Evolutionary conservation across 768 basidiomycete genomes (phyloP), one percentile per base, ranked within the genome.

Genomic region (Russula olivacea): DNA sequence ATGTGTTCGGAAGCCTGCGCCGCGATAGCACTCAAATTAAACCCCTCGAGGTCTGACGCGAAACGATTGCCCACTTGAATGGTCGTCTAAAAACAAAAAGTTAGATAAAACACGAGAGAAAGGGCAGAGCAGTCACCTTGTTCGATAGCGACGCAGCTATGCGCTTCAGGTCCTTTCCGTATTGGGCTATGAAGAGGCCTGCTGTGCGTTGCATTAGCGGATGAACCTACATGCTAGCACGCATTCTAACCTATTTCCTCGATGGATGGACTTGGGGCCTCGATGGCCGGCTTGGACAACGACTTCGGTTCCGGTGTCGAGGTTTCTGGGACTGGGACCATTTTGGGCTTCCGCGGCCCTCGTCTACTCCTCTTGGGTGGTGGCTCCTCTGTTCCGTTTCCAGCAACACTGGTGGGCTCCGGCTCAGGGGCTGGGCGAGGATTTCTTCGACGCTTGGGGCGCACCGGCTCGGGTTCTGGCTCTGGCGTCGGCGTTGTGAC

Each of bases 401-500:
- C 34, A 34, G 11, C 36, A 36, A 36, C 36, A 36, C 36, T 36
- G 6, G 12, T 59, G 14, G 40, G 41, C 32, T 64, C 63, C 11
- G 40, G 47, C 59, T 64, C 63, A 28, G 58, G 74, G 38, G 70
- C 74, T 2, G 59, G 65, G n/a, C 73, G 74, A 65, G 70, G 74
- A 54, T 74, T 75, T 50, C 70, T 73, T 45, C 63, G 58, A 62
- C 56, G 10, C 66, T 56, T 70, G 69, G 69, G 68, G 69, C 65
- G 68, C 72, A 61, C 72, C 70, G 60, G 47, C 48, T 74, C 72
- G 5, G 70, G 60, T 60, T 88, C 86, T 40, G 84, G 85, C 67
- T 89, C 88, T 4, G 87, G 87, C 36, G 87, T 88, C 1, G 87
- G 86, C 0, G 86, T 87, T 48, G 80, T 78, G 6, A 79, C 80